A percentile compares a stretch with the other conserved stretches of the same genome.
These are phyloP conservation scores for Apiotrichum mycotoxinovorans DNA, from an alignment of 1,284 basidiomycete species.

Conservation along the genomic window DNA sequence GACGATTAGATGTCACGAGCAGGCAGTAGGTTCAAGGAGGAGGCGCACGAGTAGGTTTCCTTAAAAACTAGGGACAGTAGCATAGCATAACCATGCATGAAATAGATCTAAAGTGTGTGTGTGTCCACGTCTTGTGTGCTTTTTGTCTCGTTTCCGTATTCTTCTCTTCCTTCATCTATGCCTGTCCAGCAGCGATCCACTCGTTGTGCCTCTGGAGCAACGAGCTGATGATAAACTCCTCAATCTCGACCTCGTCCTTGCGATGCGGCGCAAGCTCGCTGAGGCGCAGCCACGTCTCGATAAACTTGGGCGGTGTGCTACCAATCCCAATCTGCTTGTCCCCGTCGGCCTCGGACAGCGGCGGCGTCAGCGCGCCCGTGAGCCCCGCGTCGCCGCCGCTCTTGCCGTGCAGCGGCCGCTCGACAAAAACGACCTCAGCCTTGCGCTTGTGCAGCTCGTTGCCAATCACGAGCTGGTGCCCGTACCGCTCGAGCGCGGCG, in stretches of 20 bases:
- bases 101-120: neutral
- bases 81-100: constrained; percentile 4
- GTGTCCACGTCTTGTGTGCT: neutral
- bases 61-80: neutral
- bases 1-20: constrained; percentile 23
- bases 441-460: constrained; percentile 89
- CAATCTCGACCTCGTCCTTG: constrained; percentile 62
- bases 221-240: constrained; percentile 81
- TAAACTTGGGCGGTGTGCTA: constrained; percentile 45
- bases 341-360: constrained; percentile 31
- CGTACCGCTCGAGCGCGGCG: constrained; percentile 83
- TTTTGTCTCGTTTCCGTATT: neutral
- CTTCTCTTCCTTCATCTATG: neutral
- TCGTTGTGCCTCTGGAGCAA: constrained; percentile 67
- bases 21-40: no score
- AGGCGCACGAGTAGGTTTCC: no score
- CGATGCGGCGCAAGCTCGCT: constrained; percentile 51
- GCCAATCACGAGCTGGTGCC: constrained; percentile 95
- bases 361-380: constrained; percentile 12
- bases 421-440: constrained; percentile 84
- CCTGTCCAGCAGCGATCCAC: constrained; percentile 56
- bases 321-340: constrained; percentile 19
- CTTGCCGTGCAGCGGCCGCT: constrained; percentile 26
- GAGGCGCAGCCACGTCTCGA: constrained; percentile 72
- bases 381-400: constrained; percentile 6